Percentiles rank a stretch among this genome's conserved stretches.
These are phyloP conservation scores for Tremellales sp. DNA, from an alignment of 1,284 basidiomycete species.

Conservation along the genomic window DNA sequence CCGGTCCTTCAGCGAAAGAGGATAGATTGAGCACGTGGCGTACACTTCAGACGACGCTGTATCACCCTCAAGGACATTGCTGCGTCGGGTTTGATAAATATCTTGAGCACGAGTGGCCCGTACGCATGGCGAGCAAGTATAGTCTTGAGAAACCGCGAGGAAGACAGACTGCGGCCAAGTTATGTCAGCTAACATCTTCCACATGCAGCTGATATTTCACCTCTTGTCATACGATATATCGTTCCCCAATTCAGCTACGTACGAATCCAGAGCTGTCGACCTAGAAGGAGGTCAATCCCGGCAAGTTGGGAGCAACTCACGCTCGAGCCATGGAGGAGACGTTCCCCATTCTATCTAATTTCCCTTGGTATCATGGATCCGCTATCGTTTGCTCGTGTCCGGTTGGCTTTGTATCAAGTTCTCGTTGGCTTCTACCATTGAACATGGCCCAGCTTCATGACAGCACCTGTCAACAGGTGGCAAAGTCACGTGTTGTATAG, in stretches of 20 bases:
- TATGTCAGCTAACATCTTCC: background rate
- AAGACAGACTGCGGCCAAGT: constrained; percentile 56
- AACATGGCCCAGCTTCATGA: too few species aligned
- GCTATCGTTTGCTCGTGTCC: too few species aligned
- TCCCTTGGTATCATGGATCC: too few species aligned
- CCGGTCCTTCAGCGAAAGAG: too few species aligned
- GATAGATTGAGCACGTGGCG: constrained; percentile 27
- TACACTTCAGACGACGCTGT: constrained; percentile 65
- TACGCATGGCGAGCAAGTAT: constrained; percentile 70
- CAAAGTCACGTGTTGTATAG: too few species aligned
- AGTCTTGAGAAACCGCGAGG: constrained; percentile 93
- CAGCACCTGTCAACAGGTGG: too few species aligned
- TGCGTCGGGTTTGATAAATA: constrained; percentile 77
- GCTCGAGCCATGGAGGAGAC: constrained; percentile 49
- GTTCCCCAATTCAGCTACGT: constrained; percentile 76
- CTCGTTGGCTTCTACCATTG: too few species aligned
- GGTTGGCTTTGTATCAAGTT: too few species aligned
- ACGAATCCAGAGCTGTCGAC: constrained; percentile 75
- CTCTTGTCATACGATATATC: constrained; percentile 89
- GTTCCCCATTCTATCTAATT: constrained; percentile 41
- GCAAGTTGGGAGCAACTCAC: constrained; percentile 24
- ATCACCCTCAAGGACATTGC: constrained; percentile 64
- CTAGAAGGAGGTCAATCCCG: constrained; percentile 13
- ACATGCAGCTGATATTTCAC: constrained; percentile 49
- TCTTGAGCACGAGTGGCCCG: constrained; percentile 71